Base-by-base conservation (phyloP, 1,284 basidiomycete genomes). In the Sporisorium graminicola region DNA sequence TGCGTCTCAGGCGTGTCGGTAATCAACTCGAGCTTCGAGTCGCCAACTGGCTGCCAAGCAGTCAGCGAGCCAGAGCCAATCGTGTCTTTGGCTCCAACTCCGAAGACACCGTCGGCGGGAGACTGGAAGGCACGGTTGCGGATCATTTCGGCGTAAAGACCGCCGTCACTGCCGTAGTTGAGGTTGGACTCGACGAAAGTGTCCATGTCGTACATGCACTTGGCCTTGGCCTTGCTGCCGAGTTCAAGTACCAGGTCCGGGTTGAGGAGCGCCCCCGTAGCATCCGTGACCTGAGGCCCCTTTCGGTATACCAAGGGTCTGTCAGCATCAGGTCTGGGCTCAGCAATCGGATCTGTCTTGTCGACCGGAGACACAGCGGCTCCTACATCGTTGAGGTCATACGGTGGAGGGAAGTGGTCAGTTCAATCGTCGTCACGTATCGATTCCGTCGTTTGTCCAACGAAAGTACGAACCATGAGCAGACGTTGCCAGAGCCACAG, bases 111-210 rank as follows among this genome's bases (percentile, higher is more conserved):
- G 31, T 71, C 72, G 22, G 44, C 55, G 14, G 65, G 53, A 3
- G 64, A 60, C 46, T 80, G 78, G 63, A 80, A 79, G 24, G 78
- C 78, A 3, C 77, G 77, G 55, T 79, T 78, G 57, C 66, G 66
- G 57, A 81, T 81, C 62, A 81, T 65, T 56, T 81, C 79, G 22
- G 71, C 78, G 26, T 78, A 77, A 2, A 81, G 58, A 20, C 79
- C 79, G n/a, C 79, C 78, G 29, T 80, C 76, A 20, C 69, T 65
- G 27, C 68, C 79, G n/a, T 68, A 78, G 70, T 78, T 80, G 60
- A 80, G 62, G 64, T 77, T 77, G 16, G 66, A 62, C 54, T 77
- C 74, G 31, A 77, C 59, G n/a, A 77, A 77, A 8, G 70, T 77
- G 73, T 75, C 42, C 73, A 75, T 75, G 54, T 75, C 73, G 64